Conservation (phyloP, 768 basidiomycete genomes). For the Filobasidium wieringae region DNA sequence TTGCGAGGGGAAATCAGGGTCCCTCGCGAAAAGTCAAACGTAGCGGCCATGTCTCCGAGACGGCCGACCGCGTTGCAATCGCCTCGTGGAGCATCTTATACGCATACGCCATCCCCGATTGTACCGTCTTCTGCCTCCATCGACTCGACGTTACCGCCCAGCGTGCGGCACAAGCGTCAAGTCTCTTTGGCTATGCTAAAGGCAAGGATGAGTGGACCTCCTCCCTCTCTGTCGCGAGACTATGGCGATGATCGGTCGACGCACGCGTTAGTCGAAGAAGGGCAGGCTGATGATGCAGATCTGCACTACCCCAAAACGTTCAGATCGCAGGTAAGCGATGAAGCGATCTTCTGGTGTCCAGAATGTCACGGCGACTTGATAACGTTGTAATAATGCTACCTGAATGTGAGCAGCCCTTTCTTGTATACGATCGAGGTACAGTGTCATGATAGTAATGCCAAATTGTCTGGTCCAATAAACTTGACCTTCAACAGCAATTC, state of each 20-base stretch:
- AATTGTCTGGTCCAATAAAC: too few relatives aligned
- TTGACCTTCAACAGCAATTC: too few relatives aligned
- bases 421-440: too few relatives aligned
- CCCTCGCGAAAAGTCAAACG: not conserved
- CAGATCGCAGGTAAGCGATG: slow-evolving; percentile 31
- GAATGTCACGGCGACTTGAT: slow-evolving; percentile 36
- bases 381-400: slow-evolving; percentile 26
- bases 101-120: not conserved
- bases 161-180: slow-evolving; percentile 34
- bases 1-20: too few relatives aligned
- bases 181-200: slow-evolving; percentile 31
- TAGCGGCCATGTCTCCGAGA: not conserved
- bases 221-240: not conserved
- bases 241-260: not conserved
- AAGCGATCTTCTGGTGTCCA: slow-evolving; percentile 35
- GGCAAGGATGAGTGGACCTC: slow-evolving; percentile 27
- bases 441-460: too few relatives aligned
- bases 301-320: not conserved
- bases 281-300: not conserved
- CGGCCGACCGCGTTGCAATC: not conserved
- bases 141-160: slow-evolving; percentile 28
- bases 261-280: not conserved
- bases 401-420: too few relatives aligned
- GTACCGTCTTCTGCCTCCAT: slow-evolving; percentile 11
- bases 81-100: not conserved